phyloP scores from a whole-genome alignment of 2,329 filamentous ascomycete genomes.

The Cyclaneusma minus region DNA sequence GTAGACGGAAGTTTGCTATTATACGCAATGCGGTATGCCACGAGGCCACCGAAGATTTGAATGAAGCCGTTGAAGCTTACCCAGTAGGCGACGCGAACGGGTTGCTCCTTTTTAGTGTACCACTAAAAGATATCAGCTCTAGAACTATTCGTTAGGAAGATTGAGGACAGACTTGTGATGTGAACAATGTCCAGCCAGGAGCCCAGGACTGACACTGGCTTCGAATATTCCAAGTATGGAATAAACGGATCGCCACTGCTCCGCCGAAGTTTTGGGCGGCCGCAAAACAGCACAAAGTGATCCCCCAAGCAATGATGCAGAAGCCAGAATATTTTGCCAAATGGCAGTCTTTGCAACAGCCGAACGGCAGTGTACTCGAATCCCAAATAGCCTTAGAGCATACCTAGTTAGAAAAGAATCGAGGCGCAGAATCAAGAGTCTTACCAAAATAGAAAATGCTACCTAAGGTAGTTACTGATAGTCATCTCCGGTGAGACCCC shows the following conservation, averaged over 20 bases:
- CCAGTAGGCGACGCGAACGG: conserved; percentile 46
- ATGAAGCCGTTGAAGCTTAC: conserved; percentile 52
- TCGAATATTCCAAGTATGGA: conserved; percentile 57
- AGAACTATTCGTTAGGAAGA: too few relatives aligned
- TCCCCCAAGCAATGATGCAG: conserved; percentile 46
- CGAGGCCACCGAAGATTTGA: conserved; percentile 44
- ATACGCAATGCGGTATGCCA: too few relatives aligned
- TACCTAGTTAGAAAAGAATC: too few relatives aligned
- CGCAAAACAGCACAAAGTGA: conserved; percentile 44
- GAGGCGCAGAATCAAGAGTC: too few relatives aligned
- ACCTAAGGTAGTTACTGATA: conserved; percentile 34
- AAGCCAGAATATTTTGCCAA: conserved; percentile 47
- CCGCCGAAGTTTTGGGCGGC: conserved; percentile 43
- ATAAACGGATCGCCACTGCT: conserved; percentile 48
- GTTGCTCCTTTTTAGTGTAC: conserved; percentile 59
- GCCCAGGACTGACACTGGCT: too few relatives aligned
- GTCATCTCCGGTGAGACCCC: conserved; percentile 23
- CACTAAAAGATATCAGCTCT: too few relatives aligned
- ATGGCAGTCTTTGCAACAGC: conserved; percentile 34
- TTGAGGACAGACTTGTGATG: too few relatives aligned
- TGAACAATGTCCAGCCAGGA: conserved; percentile 53
- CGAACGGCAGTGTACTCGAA: conserved; percentile 18
- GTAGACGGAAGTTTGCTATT: too few relatives aligned
- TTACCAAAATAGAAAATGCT: conserved; percentile 32
- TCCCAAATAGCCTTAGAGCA: conserved; percentile 16